phyloP scores from a whole-genome alignment of 2,329 filamentous ascomycete genomes.

The Sporothrix luriei region DNA sequence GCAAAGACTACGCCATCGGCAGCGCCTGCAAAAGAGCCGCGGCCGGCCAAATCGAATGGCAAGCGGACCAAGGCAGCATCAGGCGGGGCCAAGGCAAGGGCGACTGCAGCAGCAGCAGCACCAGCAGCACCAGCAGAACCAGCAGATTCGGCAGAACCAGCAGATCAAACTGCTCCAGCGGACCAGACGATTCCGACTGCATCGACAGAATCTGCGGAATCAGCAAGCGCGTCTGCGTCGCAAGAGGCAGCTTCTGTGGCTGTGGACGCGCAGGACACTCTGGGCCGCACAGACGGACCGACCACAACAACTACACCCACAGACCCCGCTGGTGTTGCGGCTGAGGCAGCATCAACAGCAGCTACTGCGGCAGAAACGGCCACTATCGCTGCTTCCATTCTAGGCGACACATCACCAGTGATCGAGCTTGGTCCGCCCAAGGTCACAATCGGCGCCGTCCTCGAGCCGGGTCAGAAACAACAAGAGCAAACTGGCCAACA shows the following conservation, averaged over 20 bases:
- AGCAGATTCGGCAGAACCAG: constrained; percentile 35
- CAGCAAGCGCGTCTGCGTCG: neutral
- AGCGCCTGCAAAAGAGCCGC: neutral
- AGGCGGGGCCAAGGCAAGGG: neutral
- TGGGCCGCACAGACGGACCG: neutral
- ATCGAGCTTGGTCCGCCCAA: constrained; percentile 37
- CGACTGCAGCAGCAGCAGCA: neutral
- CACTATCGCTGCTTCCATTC: neutral
- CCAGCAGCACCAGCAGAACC: neutral
- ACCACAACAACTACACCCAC: neutral
- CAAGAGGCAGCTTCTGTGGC: neutral
- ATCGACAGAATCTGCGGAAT: neutral
- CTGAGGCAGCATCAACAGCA: constrained; percentile 7
- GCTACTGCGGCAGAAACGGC: constrained; percentile 23
- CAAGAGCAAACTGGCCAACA: neutral
- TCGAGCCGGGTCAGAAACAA: neutral
- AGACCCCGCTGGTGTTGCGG: constrained; percentile 20
- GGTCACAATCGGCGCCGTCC: constrained; percentile 27
- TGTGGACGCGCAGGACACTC: constrained; percentile 5
- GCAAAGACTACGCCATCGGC: neutral
- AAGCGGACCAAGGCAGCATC: constrained; percentile 1
- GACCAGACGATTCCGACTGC: neutral
- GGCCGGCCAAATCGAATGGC: constrained; percentile 8
- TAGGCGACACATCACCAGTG: constrained; percentile 28
- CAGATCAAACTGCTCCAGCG: constrained; percentile 35